Evolutionary conservation across 2,329 filamentous ascomycete species (phyloP).

Genomic region (Sphaerulina populicola): DNA sequence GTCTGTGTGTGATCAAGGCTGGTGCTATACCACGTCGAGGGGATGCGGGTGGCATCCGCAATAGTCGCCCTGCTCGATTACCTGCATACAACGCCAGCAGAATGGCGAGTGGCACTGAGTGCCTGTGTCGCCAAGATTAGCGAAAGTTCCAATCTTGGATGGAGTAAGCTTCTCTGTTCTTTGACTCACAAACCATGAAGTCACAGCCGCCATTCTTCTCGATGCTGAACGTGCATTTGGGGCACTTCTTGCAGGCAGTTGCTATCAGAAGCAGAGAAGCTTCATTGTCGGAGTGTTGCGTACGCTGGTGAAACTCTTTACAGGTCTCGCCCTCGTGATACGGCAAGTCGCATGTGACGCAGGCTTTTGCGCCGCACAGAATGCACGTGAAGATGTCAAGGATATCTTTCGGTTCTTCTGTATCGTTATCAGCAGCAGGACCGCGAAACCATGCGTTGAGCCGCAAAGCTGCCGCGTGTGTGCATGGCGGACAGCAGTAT

Average conservation of each 20-base stretch:
- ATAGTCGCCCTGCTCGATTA: conserved; percentile 2
- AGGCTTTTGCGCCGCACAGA: conserved; percentile 26
- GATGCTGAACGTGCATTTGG: conserved; percentile 25
- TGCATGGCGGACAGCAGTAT: too few species aligned
- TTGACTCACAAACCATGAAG: conserved; percentile 21
- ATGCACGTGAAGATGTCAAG: conserved; percentile 28
- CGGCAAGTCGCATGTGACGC: conserved; percentile 27
- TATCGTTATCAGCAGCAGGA: not conserved
- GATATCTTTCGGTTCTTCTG: not conserved
- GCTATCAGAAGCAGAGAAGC: conserved; percentile 20
- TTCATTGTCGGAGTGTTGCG: conserved; percentile 24
- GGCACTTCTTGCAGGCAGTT: conserved; percentile 26
- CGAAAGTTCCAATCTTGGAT: not conserved
- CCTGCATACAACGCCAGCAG: conserved; percentile 27
- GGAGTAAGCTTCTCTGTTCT: too few species aligned
- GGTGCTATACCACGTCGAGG: not conserved
- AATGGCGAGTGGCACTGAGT: conserved; percentile 24
- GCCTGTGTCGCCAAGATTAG: conserved; percentile 8
- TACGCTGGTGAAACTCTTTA: conserved; percentile 28
- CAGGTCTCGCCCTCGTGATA: conserved; percentile 31
- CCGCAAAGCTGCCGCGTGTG: not conserved
- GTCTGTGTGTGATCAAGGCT: not conserved
- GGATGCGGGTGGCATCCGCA: conserved; percentile 14
- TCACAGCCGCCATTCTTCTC: conserved; percentile 31
- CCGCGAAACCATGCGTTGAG: not conserved